Evolutionary conservation across 345 rosid species (phyloP), one percentile per base, ranked within the genome.

Genomic region (Syzygium aromaticum): DNA sequence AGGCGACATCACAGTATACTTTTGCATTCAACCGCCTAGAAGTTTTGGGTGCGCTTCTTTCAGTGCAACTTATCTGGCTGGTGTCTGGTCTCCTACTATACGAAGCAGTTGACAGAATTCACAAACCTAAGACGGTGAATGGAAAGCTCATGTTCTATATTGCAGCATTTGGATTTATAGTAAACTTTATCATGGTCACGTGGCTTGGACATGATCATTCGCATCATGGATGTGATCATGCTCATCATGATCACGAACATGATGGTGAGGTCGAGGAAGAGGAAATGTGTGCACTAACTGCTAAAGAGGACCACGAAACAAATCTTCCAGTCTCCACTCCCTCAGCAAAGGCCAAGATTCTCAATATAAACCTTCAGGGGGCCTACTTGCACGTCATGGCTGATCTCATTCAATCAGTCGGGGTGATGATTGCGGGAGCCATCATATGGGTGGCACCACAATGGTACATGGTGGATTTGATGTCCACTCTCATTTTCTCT

Each of bases 31-130:
- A 88, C 77, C 93, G 98, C 54, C 93, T 94, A 2, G 98, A 97
- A 90, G 95, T 97, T 57, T 84, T 96, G 88, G 99, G 98, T 8
- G 95, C 98, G 23, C 95, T 97, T 89, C 78, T 94, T 38, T 96
- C 99, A 1, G 93, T 96, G 85, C 98, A 95, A 87, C 94, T 96
- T 54, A 95, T 95, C 54, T 97, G 98, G 99, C 85, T 96, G 54
- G 90, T 96, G 86, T 95, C 98, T 40, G 97, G 92, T 13, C 59
- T 92, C 88, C 91, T 97, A 77, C 89, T 93, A 38, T 86, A 92
- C 51, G 97, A 96, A 93, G 97, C 99, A 64, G 51, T 93, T 23
- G 78, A 88, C 88, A 93, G 98, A 89, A 87, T 97, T 61, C 92
- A 91, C 82, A 90, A 88, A 88, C 86, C 87, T n/a, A 88, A 90